phyloP scores from a whole-genome alignment of 306 rosid species.

The Cicer yamashitae region DNA sequence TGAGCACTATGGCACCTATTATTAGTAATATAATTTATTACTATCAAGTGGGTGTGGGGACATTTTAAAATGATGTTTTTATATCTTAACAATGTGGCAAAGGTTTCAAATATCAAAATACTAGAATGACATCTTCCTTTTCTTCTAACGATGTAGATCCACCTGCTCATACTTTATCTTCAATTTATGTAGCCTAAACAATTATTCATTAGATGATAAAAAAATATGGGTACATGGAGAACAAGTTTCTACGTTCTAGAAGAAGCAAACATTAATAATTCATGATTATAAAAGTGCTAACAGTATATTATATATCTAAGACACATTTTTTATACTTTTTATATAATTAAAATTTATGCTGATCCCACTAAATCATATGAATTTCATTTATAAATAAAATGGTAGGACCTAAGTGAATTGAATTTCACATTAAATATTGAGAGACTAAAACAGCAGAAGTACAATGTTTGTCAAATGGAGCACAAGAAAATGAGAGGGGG shows the following conservation, averaged over 20 bases:
- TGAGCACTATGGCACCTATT: slow-evolving; percentile 8
- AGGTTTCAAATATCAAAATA: slow-evolving; percentile 35
- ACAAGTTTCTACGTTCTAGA: slow-evolving; percentile 26
- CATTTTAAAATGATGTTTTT: slow-evolving; percentile 31
- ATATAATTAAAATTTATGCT: background rate
- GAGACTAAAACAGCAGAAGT: slow-evolving; percentile 33
- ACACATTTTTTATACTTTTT: background rate
- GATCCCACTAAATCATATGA: background rate
- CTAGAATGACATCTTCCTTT: slow-evolving; percentile 33
- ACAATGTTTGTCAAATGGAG: slow-evolving; percentile 33
- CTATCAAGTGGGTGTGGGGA: slow-evolving; percentile 23
- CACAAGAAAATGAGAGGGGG: slow-evolving; percentile 32
- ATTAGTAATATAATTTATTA: background rate
- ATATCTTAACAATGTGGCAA: slow-evolving; percentile 18
- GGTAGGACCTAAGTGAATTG: no score
- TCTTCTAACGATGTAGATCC: slow-evolving; percentile 33
- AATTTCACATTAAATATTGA: slow-evolving; percentile 13
- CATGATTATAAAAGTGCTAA: no score
- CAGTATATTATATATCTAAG: no score
- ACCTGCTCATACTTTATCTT: slow-evolving; percentile 31
- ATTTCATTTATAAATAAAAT: no score
- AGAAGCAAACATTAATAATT: background rate
- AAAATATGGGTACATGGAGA: slow-evolving; percentile 3
- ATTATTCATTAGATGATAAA: slow-evolving; percentile 32
- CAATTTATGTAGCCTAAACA: slow-evolving; percentile 16